Conservation (phyloP, 768 basidiomycete genomes). For the Kwoniella dendrophila region DNA sequence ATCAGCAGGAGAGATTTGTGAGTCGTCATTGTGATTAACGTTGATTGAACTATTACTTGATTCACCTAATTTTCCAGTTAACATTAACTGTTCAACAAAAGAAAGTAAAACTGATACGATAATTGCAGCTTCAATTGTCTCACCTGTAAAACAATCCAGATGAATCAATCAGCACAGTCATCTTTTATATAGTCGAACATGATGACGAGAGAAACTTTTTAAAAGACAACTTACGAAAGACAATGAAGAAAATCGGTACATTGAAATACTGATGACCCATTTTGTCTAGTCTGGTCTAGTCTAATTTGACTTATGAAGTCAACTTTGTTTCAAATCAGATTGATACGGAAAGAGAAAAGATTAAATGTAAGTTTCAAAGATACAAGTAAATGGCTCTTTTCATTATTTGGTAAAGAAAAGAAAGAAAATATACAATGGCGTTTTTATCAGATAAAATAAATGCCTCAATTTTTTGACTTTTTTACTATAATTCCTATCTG, state of each 20-base stretch:
- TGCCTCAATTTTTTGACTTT: too few relatives aligned
- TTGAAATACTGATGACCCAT: slow-evolving; percentile 81
- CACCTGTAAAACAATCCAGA: slow-evolving; percentile 50
- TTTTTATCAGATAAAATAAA: slow-evolving; percentile 5
- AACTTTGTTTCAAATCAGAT: too few relatives aligned
- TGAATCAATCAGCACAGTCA: background rate
- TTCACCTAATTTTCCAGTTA: slow-evolving; percentile 42
- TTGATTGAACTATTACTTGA: background rate
- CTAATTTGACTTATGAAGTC: too few relatives aligned
- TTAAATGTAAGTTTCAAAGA: too few relatives aligned
- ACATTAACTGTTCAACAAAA: slow-evolving; percentile 73
- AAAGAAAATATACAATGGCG: background rate
- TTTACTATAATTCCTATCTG: too few relatives aligned
- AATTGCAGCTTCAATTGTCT: slow-evolving; percentile 88
- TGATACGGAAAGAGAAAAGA: too few relatives aligned
- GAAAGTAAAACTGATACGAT: slow-evolving; percentile 89
- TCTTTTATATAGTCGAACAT: background rate
- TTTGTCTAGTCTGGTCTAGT: background rate
- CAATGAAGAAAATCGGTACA: slow-evolving; percentile 92
- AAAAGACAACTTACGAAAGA: slow-evolving; percentile 65
- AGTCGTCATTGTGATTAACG: slow-evolving; percentile 5
- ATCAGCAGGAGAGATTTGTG: background rate
- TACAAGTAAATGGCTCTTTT: too few relatives aligned
- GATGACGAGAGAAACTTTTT: background rate
- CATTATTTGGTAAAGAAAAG: too few relatives aligned